These are phyloP conservation scores for Inonotus hispidus DNA, from an alignment of 1,284 basidiomycete species.

Conservation along the genomic window DNA sequence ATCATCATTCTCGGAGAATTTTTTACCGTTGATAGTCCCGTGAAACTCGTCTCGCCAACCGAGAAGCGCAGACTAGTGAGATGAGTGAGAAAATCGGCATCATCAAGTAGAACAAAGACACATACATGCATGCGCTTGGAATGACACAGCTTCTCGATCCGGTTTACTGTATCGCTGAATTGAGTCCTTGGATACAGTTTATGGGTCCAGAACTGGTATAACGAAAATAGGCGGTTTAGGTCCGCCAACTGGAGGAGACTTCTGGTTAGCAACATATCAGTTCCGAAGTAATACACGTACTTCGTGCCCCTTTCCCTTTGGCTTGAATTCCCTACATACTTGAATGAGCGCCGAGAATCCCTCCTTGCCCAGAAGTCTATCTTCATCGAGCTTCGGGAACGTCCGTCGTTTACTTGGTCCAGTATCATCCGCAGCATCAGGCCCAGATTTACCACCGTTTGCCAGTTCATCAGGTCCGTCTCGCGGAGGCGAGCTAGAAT, in stretches of 20 bases:
- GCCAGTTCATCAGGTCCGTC: conserved; percentile 29
- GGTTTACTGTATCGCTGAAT: conserved; percentile 76
- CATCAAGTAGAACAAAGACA: conserved; percentile 11
- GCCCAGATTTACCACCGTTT: conserved; percentile 22
- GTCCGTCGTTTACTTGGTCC: conserved; percentile 46
- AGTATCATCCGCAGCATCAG: conserved; percentile 28
- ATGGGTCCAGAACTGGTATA: conserved; percentile 93
- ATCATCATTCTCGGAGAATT: conserved; percentile 30
- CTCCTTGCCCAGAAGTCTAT: conserved; percentile 57
- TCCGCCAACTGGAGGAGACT: conserved; percentile 54
- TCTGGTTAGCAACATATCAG: conserved; percentile 1
- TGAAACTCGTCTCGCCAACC: conserved; percentile 73
- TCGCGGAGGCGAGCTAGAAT: conserved; percentile 43
- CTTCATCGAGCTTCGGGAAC: conserved; percentile 64
- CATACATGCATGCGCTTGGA: conserved; percentile 78
- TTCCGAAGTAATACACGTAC: conserved; percentile 36
- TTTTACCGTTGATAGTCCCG: conserved; percentile 39
- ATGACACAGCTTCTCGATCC: conserved; percentile 83
- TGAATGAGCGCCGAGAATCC: conserved; percentile 78
- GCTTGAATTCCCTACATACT: conserved; percentile 67
- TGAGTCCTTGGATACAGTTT: conserved; percentile 82
- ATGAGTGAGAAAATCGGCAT: conserved; percentile 6
- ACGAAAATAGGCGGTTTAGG: conserved; percentile 68
- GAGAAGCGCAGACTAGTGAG: conserved; percentile 53
- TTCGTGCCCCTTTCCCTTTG: conserved; percentile 87